phyloP scores from a whole-genome alignment of 2,329 filamentous ascomycete genomes.

The Thielaviopsis euricoi region DNA sequence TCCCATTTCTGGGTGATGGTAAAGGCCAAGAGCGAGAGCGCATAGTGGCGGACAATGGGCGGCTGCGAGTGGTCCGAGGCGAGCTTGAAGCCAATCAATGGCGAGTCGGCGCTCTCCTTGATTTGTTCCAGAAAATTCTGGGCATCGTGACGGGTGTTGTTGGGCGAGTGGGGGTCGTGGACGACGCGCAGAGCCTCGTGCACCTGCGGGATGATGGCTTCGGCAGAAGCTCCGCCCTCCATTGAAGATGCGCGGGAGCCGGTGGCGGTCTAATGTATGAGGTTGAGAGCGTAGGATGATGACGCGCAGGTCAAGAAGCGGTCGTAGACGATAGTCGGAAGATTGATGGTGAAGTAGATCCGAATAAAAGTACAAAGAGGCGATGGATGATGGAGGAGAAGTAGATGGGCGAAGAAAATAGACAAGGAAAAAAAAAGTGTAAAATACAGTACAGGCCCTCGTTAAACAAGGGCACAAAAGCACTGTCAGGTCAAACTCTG shows the following conservation, averaged over 20 bases:
- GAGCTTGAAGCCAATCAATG: constrained; percentile 69
- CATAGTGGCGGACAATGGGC: constrained; percentile 80
- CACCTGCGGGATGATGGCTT: constrained; percentile 46
- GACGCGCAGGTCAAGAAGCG: background rate
- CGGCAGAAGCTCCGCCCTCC: constrained; percentile 19
- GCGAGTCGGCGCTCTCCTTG: constrained; percentile 64
- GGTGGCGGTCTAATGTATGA: background rate
- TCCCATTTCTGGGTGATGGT: constrained; percentile 75
- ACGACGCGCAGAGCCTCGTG: constrained; percentile 75
- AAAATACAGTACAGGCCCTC: background rate
- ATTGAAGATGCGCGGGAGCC: constrained; percentile 5
- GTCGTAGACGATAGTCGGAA: background rate
- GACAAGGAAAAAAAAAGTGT: no score
- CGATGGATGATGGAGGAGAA: background rate
- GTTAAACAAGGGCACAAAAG: background rate
- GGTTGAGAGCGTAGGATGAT: constrained; percentile 16
- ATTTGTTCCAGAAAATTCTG: constrained; percentile 73
- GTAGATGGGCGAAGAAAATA: no score
- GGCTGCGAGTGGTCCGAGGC: constrained; percentile 60
- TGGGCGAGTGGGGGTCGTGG: constrained; percentile 65
- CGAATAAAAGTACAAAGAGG: background rate
- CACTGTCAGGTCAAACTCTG: background rate
- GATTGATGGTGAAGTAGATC: background rate
- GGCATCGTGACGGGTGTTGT: constrained; percentile 67
- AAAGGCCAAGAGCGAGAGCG: constrained; percentile 79